Conservation (phyloP, 371 early-diverging fungal genomes). For the Mucor saturninus region DNA sequence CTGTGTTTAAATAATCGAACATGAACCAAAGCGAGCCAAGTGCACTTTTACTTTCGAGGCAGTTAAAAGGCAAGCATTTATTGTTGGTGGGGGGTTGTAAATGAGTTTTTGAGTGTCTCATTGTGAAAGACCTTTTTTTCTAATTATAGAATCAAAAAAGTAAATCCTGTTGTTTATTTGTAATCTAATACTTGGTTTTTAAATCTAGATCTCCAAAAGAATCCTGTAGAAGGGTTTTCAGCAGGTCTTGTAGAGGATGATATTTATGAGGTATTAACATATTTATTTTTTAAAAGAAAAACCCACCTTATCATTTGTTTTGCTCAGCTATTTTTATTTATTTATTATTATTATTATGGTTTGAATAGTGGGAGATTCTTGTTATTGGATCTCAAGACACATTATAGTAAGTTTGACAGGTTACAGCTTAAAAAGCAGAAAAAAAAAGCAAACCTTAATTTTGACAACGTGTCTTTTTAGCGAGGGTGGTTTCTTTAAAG, state of each 20-base stretch:
- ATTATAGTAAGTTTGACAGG: slow-evolving; percentile 66
- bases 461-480: slow-evolving; percentile 16
- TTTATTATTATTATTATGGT: slow-evolving; percentile 9
- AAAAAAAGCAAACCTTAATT: slow-evolving; percentile 8
- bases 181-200: slow-evolving; percentile 4
- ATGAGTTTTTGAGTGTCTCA: too few relatives aligned
- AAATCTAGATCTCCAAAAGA: slow-evolving; percentile 63
- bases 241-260: slow-evolving; percentile 76
- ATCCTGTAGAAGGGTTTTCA: slow-evolving; percentile 83
- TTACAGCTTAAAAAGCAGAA: not conserved
- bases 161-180: not conserved
- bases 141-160: not conserved
- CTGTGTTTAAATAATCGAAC: not conserved
- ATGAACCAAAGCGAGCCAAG: slow-evolving; percentile 37
- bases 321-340: too few relatives aligned
- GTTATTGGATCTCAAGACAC: slow-evolving; percentile 92
- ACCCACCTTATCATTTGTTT: not conserved
- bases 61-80: slow-evolving; percentile 54
- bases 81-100: too few relatives aligned
- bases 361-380: slow-evolving; percentile 79
- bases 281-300: not conserved
- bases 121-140: too few relatives aligned
- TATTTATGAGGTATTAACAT: slow-evolving; percentile 67
- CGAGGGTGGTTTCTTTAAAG: slow-evolving; percentile 94
- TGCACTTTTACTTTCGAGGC: slow-evolving; percentile 59